Conservation (phyloP, 768 basidiomycete genomes). For the Termitomyces sp. region DNA sequence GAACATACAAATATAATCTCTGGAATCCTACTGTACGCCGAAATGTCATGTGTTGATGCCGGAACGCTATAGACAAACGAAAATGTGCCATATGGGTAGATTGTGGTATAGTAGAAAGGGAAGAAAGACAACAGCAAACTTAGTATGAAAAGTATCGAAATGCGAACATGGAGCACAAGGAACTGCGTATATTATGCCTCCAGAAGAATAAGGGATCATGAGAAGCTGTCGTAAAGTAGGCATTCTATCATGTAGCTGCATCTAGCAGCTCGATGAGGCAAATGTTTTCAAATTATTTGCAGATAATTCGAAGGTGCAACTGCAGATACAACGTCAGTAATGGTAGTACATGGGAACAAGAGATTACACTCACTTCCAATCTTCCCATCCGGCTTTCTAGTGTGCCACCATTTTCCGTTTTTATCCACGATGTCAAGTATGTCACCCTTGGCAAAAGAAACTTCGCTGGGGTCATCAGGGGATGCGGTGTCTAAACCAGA, state of each 20-base stretch:
- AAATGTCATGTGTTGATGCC: conserved; percentile 3
- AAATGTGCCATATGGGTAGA: conserved; percentile 8
- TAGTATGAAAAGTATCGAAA: conserved; percentile 1
- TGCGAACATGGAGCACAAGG: conserved; percentile 2
- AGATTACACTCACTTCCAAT: conserved; percentile 60
- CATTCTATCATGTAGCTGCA: conserved; percentile 12
- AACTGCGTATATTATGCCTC: conserved; percentile 4
- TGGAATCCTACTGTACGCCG: conserved; percentile 9
- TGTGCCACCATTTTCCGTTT: conserved; percentile 93
- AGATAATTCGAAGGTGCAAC: conserved; percentile 86
- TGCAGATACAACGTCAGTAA: conserved; percentile 22
- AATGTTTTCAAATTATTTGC: conserved; percentile 55
- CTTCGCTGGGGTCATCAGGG: conserved; percentile 92
- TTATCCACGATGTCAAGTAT: conserved; percentile 90
- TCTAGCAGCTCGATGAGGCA: conserved; percentile 3
- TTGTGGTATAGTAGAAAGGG: conserved; percentile 13
- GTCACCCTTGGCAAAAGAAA: conserved; percentile 90
- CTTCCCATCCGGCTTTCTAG: conserved; percentile 68
- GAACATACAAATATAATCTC: conserved; percentile 10
- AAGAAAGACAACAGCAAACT: conserved; percentile 9
- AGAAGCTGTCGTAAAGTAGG: conserved; percentile 14
- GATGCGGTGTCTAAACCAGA: conserved; percentile 75
- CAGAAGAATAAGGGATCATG: conserved; percentile 5
- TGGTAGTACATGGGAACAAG: neutral
- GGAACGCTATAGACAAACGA: neutral